Evolutionary conservation across 495 filamentous ascomycete species (phyloP).

Genomic region (Penicillium robsamsonii): DNA sequence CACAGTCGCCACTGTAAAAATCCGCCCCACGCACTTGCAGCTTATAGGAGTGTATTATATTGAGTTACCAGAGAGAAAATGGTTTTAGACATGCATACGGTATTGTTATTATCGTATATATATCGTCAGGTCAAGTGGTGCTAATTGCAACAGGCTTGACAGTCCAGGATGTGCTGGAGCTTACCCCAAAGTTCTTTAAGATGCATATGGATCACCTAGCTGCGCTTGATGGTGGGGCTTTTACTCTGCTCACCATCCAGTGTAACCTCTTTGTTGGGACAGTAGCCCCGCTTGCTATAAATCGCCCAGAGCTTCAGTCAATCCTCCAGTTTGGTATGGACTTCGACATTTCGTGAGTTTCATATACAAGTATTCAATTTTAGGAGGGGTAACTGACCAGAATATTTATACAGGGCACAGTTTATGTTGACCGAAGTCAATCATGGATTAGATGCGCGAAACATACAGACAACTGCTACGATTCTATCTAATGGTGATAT

Average conservation of each 20-base stretch:
- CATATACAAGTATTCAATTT: background rate
- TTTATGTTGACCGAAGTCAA: constrained; percentile 40
- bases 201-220: constrained; percentile 17
- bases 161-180: background rate
- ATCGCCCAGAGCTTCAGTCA: constrained; percentile 26
- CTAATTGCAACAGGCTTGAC: background rate
- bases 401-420: constrained; percentile 19
- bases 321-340: constrained; percentile 28
- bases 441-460: constrained; percentile 38
- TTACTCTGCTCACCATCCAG: constrained; percentile 32
- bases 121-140: background rate
- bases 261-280: constrained; percentile 40
- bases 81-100: constrained; percentile 18
- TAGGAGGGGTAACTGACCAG: background rate
- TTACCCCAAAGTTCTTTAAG: constrained; percentile 19
- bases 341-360: constrained; percentile 29
- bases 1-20: constrained; percentile 22
- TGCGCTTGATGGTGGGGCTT: constrained; percentile 17
- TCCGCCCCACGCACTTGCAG: constrained; percentile 8
- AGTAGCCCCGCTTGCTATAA: constrained; percentile 27
- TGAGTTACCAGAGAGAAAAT: constrained; percentile 23
- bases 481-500: constrained; percentile 29
- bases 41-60: constrained; percentile 12
- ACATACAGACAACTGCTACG: constrained; percentile 39
- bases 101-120: background rate